Evolutionary conservation across 2,329 filamentous ascomycete genomes (phyloP), one percentile per base, ranked within the genome.

Genomic region (Ophiostoma sp.): DNA sequence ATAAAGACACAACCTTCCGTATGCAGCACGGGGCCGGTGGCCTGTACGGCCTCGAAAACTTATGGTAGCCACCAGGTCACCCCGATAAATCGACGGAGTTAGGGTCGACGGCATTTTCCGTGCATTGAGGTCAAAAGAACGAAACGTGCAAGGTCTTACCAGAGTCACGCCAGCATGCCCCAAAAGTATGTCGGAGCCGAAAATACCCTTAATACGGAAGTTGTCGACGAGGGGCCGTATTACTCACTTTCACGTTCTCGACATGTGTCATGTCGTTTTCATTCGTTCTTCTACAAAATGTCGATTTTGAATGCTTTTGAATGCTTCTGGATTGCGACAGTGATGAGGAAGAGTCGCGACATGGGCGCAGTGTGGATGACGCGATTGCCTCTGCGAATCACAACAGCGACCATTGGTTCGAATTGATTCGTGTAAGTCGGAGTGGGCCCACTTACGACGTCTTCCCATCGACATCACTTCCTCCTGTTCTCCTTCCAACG

Each of bases 361-460:
- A 66, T 66, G 61, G 61, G 12, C 61, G 36, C 61, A 7, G 61
- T 66, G 61, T 8, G 22, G 61, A 66, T 66, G 61, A 45, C 61
- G 61, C 61, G 69, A 63, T 71, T 45, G 69, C n/a, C 25, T 71
- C 55, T 3, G 42, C 55, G 57, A 52, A 71, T 71, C 25, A 63
- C 69, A 71, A 71, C 69, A 64, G 63, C 17, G 12, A 15, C 11
- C 55, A 39, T 55, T 70, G 66, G 28, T 36, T 52, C 42, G 42
- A 48, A 17, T 48, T 48, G 15, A 12, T 17, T 15, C 45, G 48
- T 70, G 33, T 57, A 45, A 66, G 61, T 66, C 36, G 33, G 15
- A 12, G 3, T 15, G 61, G 61, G 36, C 61, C 61, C 61, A 66
- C 59, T 64, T 42, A 42, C 11, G 52, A 57, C 52, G 52, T 52